A percentile compares a stretch with the other conserved stretches of the same genome.
Conservation (phyloP, 148 eudicot species). For the Camellia sinensis region DNA sequence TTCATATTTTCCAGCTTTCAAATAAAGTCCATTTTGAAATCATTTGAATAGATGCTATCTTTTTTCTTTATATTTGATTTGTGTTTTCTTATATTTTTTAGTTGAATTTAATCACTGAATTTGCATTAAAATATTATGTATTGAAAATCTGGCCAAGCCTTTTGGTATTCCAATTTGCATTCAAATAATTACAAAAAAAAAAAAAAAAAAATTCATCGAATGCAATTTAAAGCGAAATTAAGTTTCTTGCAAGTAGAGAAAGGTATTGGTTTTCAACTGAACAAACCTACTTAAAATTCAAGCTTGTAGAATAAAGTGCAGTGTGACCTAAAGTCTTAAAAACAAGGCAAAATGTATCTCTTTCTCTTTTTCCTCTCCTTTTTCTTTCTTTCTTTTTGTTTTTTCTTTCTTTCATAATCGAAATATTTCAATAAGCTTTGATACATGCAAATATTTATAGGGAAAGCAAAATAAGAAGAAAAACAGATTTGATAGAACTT, state of each 20-base stretch:
- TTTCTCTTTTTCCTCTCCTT: background rate
- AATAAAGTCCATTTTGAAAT: no score
- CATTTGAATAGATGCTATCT: no score
- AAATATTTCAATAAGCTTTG: no score
- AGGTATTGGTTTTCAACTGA: slow-evolving; percentile 5
- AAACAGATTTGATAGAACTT: background rate
- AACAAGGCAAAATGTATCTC: background rate
- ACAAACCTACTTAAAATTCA: slow-evolving; percentile 3
- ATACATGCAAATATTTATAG: background rate
- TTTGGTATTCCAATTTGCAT: background rate
- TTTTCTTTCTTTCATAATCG: background rate
- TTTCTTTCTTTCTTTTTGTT: background rate
- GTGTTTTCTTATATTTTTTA: no score
- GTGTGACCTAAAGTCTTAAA: background rate
- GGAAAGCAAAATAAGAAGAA: background rate
- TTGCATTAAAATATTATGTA: background rate
- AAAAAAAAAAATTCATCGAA: background rate
- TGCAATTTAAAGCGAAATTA: background rate
- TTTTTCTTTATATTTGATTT: no score
- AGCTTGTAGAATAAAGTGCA: slow-evolving; percentile 7
- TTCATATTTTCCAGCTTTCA: no score
- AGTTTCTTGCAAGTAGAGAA: slow-evolving; percentile 11
- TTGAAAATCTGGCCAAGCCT: background rate
- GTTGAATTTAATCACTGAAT: background rate
- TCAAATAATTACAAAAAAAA: background rate